Evolutionary conservation across 352 stramenopile genomes (phyloP), one percentile per base, ranked within the genome.

Genomic region (Phytophthora cajani): DNA sequence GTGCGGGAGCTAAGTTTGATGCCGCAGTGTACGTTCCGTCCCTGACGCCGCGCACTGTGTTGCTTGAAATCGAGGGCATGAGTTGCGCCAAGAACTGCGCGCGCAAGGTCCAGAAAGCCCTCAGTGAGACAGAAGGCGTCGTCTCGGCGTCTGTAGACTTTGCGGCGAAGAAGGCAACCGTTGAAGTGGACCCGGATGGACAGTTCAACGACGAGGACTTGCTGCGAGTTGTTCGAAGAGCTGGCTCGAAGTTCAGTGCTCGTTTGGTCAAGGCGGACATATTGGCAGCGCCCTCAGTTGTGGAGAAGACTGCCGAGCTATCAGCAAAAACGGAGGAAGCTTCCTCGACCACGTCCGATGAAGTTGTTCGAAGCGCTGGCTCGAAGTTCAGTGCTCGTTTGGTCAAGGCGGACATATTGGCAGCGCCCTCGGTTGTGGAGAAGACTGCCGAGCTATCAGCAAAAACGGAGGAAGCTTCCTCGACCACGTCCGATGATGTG

Each of bases 81-180:
- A 91, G 74, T 40, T 90, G 81, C 54, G 77, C 77, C 5, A 88
- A 82, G 56, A 88, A 87, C 46, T 91, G 88, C 42, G 85, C 86
- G 16, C 74, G 81, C 6, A 97, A 94, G 60, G 72, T 97, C 8
- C 77, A 96, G 49, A 64, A 74, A 47, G 78, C 86, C 21, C 81
- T 97, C 12, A 78, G 67, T 25, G 75, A 82, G 32, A 69, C 73
- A 0, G 66, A 88, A 5, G 88, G 87, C 16, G 88, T 97, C n/a
- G 64, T 89, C 6, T 89, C 72, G 17, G 87, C 87, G 10, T 80
- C 67, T 11, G 88, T 97, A 8, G 82, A 96, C 58, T 94, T 96
- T 69, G 64, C 38, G 0, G 62, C 79, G 4, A 90, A 91, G 64
- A 74, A 69, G 11, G 87, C 88, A 19, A 87, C 67, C 0, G 78